Evolutionary conservation across 225 moss, liverwort and hornwort genomes (phyloP), one percentile per base, ranked within the genome.

Genomic region (Antitrichia curtipendula): DNA sequence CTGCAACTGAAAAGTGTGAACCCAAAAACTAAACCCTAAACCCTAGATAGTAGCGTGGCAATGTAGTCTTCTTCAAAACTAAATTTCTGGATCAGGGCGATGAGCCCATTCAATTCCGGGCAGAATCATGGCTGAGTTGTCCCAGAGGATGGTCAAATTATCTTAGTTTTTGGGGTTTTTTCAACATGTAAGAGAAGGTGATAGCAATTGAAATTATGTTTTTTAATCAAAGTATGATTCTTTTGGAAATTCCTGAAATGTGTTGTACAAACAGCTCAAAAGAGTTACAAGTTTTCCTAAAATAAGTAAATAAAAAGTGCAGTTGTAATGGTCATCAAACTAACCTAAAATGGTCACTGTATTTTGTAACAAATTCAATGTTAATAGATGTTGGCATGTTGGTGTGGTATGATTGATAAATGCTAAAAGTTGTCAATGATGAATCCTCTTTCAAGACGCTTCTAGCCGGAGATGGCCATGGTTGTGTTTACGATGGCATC

Each of bases 351-450:
- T 38, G 22, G 13, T 38, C 5, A 38, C 2, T 12, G 2, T 38
- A 23, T 68, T 22, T 1, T 68, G 23, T 34, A 47, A 81, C 32
- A 47, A 79, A 59, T 41, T 81, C 61, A 14, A 19, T 61, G 31
- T 60, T n/a, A n/a, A 10, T 16, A 64, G 49, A 89, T 91, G 84
- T 62, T 87, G 58, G 36, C 56, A 50, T 77, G 22, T 70, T 91
- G 69, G 81, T 87, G 86, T 85, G 89, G 85, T 87, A 84, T 80
- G 84, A 89, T 38, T 80, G 88, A 87, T 52, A 57, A 40, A 84
- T 75, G 43, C 58, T 91, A 47, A 84, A 84, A 75, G 75, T 53
- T 15, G 87, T 84, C 81, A 89, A 76, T 6, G 80, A 56, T 3
- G 69, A 65, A 29, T 89, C 81, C 61, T 84, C 87, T 5, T 60